A percentile compares a stretch with the other conserved stretches of the same genome.
Conservation (phyloP, 352 stramenopile species). For the Phytophthora sansomeana region DNA sequence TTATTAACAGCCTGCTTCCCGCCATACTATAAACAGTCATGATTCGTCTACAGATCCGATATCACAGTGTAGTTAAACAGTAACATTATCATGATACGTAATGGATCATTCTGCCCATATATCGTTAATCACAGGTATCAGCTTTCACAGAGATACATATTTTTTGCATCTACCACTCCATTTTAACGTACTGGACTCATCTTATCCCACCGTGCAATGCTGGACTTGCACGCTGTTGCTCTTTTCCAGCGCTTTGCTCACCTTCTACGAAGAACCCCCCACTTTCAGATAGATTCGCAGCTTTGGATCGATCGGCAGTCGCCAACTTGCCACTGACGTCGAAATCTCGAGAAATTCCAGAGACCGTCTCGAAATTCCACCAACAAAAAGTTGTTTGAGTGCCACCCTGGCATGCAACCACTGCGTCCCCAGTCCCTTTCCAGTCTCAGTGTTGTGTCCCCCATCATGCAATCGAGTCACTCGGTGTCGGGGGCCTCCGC, state of each 20-base stretch:
- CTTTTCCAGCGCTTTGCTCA: too few species aligned
- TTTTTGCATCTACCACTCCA: background rate
- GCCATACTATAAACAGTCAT: too few species aligned
- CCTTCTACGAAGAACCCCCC: too few species aligned
- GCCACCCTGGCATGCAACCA: constrained; percentile 19
- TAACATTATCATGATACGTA: too few species aligned
- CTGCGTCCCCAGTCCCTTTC: constrained; percentile 5
- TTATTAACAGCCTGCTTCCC: too few species aligned
- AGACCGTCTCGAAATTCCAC: constrained; percentile 3
- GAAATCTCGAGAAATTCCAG: constrained; percentile 1
- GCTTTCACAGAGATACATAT: background rate
- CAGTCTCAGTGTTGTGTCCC: constrained; percentile 6
- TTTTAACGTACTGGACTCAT: background rate
- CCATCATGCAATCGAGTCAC: constrained; percentile 33
- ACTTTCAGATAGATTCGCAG: constrained; percentile 30
- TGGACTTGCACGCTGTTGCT: constrained; percentile 6
- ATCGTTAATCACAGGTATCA: background rate
- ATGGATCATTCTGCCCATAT: too few species aligned
- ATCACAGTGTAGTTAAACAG: too few species aligned
- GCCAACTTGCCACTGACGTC: constrained; percentile 31
- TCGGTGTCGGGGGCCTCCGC: constrained; percentile 23
- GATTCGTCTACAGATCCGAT: too few species aligned
- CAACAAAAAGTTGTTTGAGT: too few species aligned
- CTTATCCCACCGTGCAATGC: background rate
- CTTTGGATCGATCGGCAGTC: constrained; percentile 7